Conservation (phyloP, 2,329 filamentous ascomycete genomes). For the Colletotrichum tropicale region DNA sequence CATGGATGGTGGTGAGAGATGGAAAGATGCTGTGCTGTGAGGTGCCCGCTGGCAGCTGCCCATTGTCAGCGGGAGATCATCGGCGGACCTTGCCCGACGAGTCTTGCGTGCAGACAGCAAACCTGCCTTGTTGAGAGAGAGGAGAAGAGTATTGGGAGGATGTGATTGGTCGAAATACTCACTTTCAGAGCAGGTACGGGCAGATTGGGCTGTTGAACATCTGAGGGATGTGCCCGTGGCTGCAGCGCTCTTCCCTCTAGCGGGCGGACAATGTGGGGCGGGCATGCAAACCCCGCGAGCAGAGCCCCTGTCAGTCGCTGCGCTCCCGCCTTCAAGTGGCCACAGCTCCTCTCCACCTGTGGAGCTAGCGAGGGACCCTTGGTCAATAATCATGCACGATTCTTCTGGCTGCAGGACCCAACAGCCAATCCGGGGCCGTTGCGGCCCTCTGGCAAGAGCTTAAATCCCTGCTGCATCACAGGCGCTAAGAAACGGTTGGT, state of each 20-base stretch:
- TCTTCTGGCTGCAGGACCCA: conserved; percentile 20
- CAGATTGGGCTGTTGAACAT: not conserved
- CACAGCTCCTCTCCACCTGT: conserved; percentile 2
- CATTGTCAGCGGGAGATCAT: conserved; percentile 10
- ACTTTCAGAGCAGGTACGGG: not conserved
- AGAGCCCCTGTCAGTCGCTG: conserved; percentile 7
- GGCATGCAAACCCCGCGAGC: conserved; percentile 18
- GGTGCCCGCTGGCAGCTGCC: not conserved
- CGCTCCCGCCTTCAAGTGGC: conserved; percentile 14
- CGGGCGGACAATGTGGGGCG: not conserved
- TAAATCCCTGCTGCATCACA: conserved; percentile 30
- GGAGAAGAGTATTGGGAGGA: not conserved
- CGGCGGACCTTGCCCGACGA: conserved; percentile 16
- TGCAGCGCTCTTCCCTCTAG: conserved; percentile 4
- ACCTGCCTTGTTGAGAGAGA: not conserved
- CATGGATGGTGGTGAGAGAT: not conserved
- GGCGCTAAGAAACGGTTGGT: conserved; percentile 47
- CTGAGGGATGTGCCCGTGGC: conserved; percentile 12
- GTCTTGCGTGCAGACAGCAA: not conserved
- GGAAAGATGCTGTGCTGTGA: not conserved
- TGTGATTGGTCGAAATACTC: not conserved
- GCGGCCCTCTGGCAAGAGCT: conserved; percentile 29
- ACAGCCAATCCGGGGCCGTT: conserved; percentile 45
- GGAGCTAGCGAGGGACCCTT: conserved; percentile 22
- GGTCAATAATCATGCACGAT: conserved; percentile 34